These are phyloP conservation scores for Aspergillus thermomutatus DNA, from an alignment of 2,329 filamentous ascomycete genomes.

Conservation along the genomic window DNA sequence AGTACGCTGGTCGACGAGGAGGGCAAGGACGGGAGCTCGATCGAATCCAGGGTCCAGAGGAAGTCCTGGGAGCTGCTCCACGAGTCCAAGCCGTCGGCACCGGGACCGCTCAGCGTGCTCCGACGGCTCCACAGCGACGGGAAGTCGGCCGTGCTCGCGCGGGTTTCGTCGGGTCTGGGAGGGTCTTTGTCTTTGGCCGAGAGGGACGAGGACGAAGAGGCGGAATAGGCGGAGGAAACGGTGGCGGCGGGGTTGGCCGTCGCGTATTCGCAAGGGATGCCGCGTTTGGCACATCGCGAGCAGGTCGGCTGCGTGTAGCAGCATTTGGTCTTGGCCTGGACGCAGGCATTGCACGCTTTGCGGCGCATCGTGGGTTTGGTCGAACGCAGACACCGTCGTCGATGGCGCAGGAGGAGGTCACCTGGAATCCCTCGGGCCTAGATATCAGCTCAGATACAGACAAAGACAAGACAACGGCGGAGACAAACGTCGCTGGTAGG, in stretches of 20 bases:
- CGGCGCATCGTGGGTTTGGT: constrained; percentile 11
- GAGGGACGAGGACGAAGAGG: not conserved
- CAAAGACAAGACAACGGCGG: not conserved
- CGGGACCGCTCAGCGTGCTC: not conserved
- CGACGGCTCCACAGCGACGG: constrained; percentile 1
- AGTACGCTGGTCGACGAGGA: not conserved
- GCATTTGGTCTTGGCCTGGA: constrained; percentile 20
- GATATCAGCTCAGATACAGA: not conserved
- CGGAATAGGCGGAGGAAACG: not conserved
- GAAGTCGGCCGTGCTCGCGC: not conserved
- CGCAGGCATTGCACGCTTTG: constrained; percentile 19
- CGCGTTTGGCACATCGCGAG: constrained; percentile 13
- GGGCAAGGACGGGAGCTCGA: constrained; percentile 2
- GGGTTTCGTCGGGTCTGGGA: not conserved
- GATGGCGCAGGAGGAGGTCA: constrained; percentile 17
- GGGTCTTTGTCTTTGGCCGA: not conserved
- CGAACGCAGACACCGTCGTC: constrained; percentile 14
- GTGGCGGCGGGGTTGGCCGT: not conserved
- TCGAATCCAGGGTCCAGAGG: not conserved
- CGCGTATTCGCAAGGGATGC: constrained; percentile 9
- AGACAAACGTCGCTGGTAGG: constrained; percentile 16
- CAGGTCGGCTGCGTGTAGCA: constrained; percentile 14
- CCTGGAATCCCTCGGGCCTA: constrained; percentile 1
- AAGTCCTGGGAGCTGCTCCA: constrained; percentile 1
- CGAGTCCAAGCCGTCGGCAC: not conserved